These are phyloP conservation scores for Leccinum barrowsii DNA, from an alignment of 768 basidiomycete genomes.

Conservation along the genomic window DNA sequence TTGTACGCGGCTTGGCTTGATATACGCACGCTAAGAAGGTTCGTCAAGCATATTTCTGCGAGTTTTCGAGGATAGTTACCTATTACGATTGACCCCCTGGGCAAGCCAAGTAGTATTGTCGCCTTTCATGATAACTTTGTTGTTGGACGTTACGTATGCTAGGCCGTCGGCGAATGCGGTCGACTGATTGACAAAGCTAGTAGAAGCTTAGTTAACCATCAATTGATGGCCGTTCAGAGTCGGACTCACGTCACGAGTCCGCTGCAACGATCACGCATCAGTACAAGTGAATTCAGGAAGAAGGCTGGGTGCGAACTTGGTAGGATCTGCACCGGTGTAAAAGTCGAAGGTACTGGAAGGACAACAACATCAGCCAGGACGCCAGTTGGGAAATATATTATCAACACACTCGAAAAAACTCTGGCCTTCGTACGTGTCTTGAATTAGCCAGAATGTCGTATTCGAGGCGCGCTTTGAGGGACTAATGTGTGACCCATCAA, in stretches of 20 bases:
- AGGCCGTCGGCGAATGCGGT: slow-evolving; percentile 53
- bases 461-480: slow-evolving; percentile 19
- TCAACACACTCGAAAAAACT: slow-evolving; percentile 66
- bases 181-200: slow-evolving; percentile 58
- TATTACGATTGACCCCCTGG: slow-evolving; percentile 54
- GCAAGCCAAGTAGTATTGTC: slow-evolving; percentile 60
- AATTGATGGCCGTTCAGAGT: slow-evolving; percentile 6
- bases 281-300: slow-evolving; percentile 10
- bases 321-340: slow-evolving; percentile 61
- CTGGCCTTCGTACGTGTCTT: slow-evolving; percentile 64
- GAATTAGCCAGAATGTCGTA: slow-evolving; percentile 59
- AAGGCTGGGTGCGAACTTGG: slow-evolving; percentile 38
- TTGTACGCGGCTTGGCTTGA: slow-evolving; percentile 61
- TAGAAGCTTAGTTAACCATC: slow-evolving; percentile 9
- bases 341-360: slow-evolving; percentile 51
- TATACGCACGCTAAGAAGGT: slow-evolving; percentile 63
- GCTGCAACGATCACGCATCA: slow-evolving; percentile 35
- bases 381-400: neutral
- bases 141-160: slow-evolving; percentile 54
- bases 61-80: slow-evolving; percentile 36
- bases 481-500: neutral
- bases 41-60: neutral
- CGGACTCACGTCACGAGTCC: slow-evolving; percentile 66
- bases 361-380: slow-evolving; percentile 5
- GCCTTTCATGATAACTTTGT: slow-evolving; percentile 71